phyloP scores from a whole-genome alignment of 1,284 basidiomycete genomes.

The Mixia osmundae region DNA sequence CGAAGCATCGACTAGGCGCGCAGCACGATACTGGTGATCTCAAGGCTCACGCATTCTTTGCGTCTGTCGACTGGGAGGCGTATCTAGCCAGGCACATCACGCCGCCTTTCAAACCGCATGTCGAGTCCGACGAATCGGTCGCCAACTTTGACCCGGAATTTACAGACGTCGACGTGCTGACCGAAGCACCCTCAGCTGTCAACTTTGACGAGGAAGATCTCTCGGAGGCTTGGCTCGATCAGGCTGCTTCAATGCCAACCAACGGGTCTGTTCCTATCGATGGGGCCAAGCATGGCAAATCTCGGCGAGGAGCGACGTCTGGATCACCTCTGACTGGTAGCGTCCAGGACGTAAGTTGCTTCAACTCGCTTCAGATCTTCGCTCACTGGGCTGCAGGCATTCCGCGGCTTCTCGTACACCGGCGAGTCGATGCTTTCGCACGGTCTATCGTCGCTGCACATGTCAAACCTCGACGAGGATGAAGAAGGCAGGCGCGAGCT shows the following conservation, averaged over 20 bases:
- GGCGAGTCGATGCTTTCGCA: too few relatives aligned
- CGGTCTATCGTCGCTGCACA: too few relatives aligned
- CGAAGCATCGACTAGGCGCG: constrained; percentile 83
- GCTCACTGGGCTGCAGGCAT: too few relatives aligned
- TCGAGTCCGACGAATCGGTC: constrained; percentile 93
- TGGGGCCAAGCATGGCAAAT: neutral
- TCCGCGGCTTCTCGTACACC: constrained; percentile 16
- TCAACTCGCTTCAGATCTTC: constrained; percentile 3
- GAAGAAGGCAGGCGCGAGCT: too few relatives aligned
- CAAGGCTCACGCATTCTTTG: constrained; percentile 92
- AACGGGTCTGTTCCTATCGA: constrained; percentile 4
- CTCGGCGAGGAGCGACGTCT: constrained; percentile 27
- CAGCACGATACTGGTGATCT: constrained; percentile 75
- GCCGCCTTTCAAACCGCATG: constrained; percentile 91
- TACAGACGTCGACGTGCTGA: constrained; percentile 57
- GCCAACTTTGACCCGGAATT: constrained; percentile 98
- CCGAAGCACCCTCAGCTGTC: constrained; percentile 31
- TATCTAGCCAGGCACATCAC: constrained; percentile 74
- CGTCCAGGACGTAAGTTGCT: constrained; percentile 67
- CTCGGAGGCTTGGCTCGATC: constrained; percentile 14
- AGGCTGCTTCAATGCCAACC: constrained; percentile 14
- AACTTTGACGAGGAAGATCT: constrained; percentile 32
- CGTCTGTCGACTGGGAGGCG: constrained; percentile 60
- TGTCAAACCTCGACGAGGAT: too few relatives aligned
- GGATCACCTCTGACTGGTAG: constrained; percentile 50